phyloP scores from a whole-genome alignment of 768 basidiomycete genomes.

The Leucocoprinus sp. region DNA sequence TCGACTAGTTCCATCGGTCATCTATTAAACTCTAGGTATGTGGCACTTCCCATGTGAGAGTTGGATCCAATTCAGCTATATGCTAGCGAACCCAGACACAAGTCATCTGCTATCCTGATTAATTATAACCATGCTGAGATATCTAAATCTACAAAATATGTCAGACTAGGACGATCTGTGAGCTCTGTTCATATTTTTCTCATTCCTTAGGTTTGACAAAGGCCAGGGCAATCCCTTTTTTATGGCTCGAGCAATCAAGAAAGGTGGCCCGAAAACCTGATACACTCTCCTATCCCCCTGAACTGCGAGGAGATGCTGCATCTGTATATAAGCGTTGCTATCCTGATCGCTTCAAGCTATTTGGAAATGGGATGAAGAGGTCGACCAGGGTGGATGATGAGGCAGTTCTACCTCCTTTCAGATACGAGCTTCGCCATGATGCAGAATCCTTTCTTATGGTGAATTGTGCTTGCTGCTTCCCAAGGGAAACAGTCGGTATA shows the following conservation, averaged over 20 bases:
- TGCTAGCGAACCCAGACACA: background rate
- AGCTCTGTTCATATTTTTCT: background rate
- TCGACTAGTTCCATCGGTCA: background rate
- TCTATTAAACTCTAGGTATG: slow-evolving; percentile 6
- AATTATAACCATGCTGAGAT: slow-evolving; percentile 7
- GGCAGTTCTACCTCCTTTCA: background rate
- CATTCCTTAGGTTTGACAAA: background rate
- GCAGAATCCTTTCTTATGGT: slow-evolving; percentile 9
- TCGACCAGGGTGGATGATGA: background rate
- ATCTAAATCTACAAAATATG: background rate
- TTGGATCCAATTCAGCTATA: background rate
- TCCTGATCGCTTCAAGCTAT: background rate
- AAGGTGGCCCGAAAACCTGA: background rate
- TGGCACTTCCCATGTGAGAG: background rate
- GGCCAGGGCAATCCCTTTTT: slow-evolving; percentile 7
- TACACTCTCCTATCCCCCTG: background rate
- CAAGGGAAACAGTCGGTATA: background rate
- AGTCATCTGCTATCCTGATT: slow-evolving; percentile 6
- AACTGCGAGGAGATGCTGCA: background rate
- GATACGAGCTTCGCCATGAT: slow-evolving; percentile 8
- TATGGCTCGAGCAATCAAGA: slow-evolving; percentile 7
- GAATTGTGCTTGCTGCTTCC: slow-evolving; percentile 4
- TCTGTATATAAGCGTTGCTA: background rate
- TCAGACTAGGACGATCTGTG: background rate
- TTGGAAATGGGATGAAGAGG: background rate